These are phyloP conservation scores for Kuraishia hungarica DNA, from an alignment of 805 yeast species.

Conservation along the genomic window DNA sequence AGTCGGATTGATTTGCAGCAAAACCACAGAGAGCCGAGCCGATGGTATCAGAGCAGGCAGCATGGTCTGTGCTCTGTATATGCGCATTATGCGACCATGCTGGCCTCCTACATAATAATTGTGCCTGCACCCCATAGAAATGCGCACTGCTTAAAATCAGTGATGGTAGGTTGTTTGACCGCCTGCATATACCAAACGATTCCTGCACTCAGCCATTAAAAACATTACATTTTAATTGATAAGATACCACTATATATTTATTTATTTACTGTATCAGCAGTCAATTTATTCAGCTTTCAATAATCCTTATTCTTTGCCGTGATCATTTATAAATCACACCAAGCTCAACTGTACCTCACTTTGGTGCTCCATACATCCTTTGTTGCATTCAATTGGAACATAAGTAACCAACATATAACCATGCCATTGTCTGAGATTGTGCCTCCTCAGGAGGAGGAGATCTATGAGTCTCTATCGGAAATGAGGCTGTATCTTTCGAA, in stretches of 20 bases:
- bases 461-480: slow-evolving; percentile 30
- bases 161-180: too few species aligned
- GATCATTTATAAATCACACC: too few species aligned
- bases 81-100: background rate
- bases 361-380: too few species aligned
- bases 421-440: slow-evolving; percentile 19
- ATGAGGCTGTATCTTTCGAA: slow-evolving; percentile 34
- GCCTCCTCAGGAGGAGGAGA: slow-evolving; percentile 20
- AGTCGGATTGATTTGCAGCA: too few species aligned
- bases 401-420: background rate
- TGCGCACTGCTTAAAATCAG: background rate
- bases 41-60: background rate
- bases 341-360: too few species aligned
- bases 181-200: too few species aligned
- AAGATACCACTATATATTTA: too few species aligned
- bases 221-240: too few species aligned
- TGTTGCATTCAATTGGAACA: background rate
- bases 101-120: background rate
- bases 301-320: too few species aligned
- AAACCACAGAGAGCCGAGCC: too few species aligned
- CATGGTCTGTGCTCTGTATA: background rate
- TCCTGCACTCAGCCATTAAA: too few species aligned
- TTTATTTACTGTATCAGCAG: background rate
- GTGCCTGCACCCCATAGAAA: background rate
- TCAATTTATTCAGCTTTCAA: too few species aligned